phyloP scores from a whole-genome alignment of 768 basidiomycete genomes.

The Pulveroboletus sp. region DNA sequence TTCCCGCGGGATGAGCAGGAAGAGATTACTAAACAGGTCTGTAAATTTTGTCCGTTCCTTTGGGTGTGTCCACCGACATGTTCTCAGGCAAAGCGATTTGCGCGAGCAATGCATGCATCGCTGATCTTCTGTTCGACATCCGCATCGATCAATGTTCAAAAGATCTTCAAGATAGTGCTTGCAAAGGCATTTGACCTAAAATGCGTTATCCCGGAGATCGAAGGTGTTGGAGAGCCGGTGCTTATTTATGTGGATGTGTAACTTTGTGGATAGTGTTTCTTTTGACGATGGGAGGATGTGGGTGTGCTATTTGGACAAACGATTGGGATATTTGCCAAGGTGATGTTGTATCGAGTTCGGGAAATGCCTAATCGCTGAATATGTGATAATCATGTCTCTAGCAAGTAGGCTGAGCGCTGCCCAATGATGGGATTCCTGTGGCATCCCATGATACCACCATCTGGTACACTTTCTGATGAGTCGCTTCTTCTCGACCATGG shows the following conservation, averaged over 20 bases:
- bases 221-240: constrained; percentile 94
- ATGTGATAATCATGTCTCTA: constrained; percentile 10
- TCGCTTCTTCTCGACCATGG: constrained; percentile 14
- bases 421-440: constrained; percentile 12
- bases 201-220: constrained; percentile 97
- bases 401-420: constrained; percentile 16
- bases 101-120: constrained; percentile 99
- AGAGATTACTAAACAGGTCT: constrained; percentile 96
- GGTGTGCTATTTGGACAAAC: constrained; percentile 15
- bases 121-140: constrained; percentile 99
- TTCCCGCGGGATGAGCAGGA: constrained; percentile 98
- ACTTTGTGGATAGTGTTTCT: constrained; percentile 28
- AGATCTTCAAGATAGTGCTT: constrained; percentile 98
- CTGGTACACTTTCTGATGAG: constrained; percentile 5
- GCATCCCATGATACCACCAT: constrained; percentile 20
- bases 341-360: constrained; percentile 26
- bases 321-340: constrained; percentile 20
- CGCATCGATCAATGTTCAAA: constrained; percentile 99
- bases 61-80: constrained; percentile 5
- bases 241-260: constrained; percentile 83
- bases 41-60: constrained; percentile 18
- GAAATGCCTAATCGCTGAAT: constrained; percentile 19
- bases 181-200: constrained; percentile 98
- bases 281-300: constrained; percentile 14
- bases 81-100: constrained; percentile 89